Evolutionary conservation across 352 stramenopile species (phyloP), one percentile per base, ranked within the genome.

Genomic region (Phytopythium delawarense): DNA sequence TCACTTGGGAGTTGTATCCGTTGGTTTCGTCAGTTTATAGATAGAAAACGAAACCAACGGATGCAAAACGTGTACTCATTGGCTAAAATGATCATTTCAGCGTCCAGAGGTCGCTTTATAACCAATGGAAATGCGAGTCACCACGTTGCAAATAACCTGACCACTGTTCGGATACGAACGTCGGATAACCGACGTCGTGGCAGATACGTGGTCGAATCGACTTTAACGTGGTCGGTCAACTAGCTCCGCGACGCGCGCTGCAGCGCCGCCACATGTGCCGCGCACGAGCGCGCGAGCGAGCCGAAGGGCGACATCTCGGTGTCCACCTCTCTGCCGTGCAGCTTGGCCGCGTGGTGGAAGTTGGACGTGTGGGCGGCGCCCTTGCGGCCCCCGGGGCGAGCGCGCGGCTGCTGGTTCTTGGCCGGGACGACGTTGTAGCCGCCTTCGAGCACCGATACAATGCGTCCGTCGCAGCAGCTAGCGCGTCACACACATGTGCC

Each of bases 371-470:
- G 69, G 23, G 44, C 58, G 28, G 66, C 67, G n/a, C 64, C 66
- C 67, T 75, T 78, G 49, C 49, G 49, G 7, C 49, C 49, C 13
- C 13, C 28, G 6, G 25, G 11, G 28, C 49, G 49, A 11, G n/a
- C 7, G 34, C 65, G 67, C 20, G 28, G 28, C 28, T 64, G 62
- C 59, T 81, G 69, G 53, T 65, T 75, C 49, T 83, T 84, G 63
- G 70, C 74, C 18, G 72, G 71, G 49, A 83, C 75, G 15, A 88
- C 74, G 52, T 87, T 88, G 74, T 98, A 99, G 45, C 96, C 95
- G 62, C 96, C 96, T 67, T 99, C 96, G 20, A 99, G 75, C 45
- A 98, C 91, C 48, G 92, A 98, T 28, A 99, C 87, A 54, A 99
- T 84, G 54, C 91, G 85, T 9, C 96, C 96, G 8, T 97, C 71